Conservation (phyloP, 352 stramenopile genomes). For the Phytophthora agathidicida region DNA sequence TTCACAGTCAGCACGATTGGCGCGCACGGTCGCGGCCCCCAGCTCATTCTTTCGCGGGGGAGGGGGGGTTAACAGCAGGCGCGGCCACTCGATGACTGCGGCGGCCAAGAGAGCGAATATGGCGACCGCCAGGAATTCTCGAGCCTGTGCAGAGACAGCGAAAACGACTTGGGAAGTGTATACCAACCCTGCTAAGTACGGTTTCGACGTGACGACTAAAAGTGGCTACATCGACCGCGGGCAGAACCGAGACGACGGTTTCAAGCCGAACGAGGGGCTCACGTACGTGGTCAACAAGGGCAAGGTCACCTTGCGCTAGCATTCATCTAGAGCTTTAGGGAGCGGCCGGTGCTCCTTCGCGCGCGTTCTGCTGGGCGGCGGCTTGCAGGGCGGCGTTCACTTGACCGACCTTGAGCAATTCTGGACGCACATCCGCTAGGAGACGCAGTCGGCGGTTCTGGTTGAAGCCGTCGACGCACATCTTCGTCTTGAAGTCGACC, state of each 20-base stretch:
- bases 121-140: not conserved
- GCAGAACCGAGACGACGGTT: not conserved
- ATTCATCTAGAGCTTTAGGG: too few species aligned
- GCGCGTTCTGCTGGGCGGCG: constrained; percentile 42
- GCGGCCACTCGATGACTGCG: constrained; percentile 28
- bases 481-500: constrained; percentile 58
- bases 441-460: constrained; percentile 67
- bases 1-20: constrained; percentile 27
- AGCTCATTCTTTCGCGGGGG: constrained; percentile 26
- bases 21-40: constrained; percentile 10
- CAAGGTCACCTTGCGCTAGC: too few species aligned
- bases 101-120: constrained; percentile 3
- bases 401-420: constrained; percentile 50
- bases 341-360: constrained; percentile 2
- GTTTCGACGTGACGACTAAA: constrained; percentile 15
- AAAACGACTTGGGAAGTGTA: constrained; percentile 5
- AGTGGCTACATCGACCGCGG: constrained; percentile 14
- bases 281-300: too few species aligned
- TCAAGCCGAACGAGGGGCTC: not conserved
- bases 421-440: constrained; percentile 46
- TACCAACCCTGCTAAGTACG: not conserved
- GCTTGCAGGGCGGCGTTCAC: constrained; percentile 52
- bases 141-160: not conserved
- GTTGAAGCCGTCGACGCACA: constrained; percentile 74
- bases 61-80: constrained; percentile 21